phyloP scores from a whole-genome alignment of 371 early-diverging fungal species.

The Apophysomyces trapeziformis region DNA sequence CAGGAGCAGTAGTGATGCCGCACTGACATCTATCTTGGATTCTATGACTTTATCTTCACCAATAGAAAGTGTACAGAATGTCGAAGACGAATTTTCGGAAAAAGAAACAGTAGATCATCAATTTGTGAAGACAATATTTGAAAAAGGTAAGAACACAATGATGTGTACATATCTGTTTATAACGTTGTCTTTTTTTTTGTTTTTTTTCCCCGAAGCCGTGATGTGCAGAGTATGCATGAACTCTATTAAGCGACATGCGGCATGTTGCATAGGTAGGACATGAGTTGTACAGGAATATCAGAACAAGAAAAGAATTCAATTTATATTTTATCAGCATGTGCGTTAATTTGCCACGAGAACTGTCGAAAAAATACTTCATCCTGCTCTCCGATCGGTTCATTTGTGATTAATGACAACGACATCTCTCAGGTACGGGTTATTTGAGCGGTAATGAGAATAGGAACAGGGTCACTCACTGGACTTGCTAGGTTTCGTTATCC shows the following conservation, averaged over 20 bases:
- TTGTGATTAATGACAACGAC: neutral
- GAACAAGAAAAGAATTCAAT: neutral
- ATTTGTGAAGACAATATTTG: constrained; percentile 34
- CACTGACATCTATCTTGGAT: constrained; percentile 17
- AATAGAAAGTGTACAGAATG: constrained; percentile 13
- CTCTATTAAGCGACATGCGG: constrained; percentile 28
- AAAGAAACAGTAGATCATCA: constrained; percentile 23
- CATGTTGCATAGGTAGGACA: constrained; percentile 24
- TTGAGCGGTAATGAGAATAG: neutral
- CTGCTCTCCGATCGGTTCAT: constrained; percentile 26
- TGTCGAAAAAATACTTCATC: constrained; percentile 30
- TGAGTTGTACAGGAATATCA: neutral
- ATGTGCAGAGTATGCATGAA: constrained; percentile 35
- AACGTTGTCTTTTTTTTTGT: no score
- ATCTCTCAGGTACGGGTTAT: neutral
- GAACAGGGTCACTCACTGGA: no score
- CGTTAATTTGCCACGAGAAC: constrained; percentile 42
- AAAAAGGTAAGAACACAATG: constrained; percentile 19
- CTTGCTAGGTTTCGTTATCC: constrained; percentile 4
- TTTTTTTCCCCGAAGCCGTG: constrained; percentile 19
- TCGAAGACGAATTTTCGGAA: constrained; percentile 6
- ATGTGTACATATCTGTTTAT: neutral
- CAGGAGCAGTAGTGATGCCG: constrained; percentile 1
- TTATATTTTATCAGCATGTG: constrained; percentile 26
- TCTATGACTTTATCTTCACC: constrained; percentile 17